Evolutionary conservation across 176 grass and related monocot genomes (phyloP), one percentile per base, ranked within the genome.

Genomic region (Aegilops umbellulata): DNA sequence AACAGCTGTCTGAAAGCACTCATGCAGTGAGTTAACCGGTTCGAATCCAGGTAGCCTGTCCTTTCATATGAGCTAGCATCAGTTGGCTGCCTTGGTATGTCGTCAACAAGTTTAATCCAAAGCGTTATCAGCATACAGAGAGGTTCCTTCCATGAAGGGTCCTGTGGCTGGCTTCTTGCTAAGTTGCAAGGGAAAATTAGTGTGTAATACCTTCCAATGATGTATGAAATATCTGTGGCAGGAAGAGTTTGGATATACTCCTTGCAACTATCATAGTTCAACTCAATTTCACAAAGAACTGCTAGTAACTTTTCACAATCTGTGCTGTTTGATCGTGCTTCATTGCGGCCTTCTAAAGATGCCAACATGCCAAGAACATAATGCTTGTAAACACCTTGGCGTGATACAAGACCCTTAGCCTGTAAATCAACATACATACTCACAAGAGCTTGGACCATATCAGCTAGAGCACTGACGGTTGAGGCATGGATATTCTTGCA

Each of bases 311-410:
- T 93, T 81, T 89, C 82, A 87, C 74, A 82, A 82, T 89, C 84
- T 82, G 93, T 92, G 78, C 41, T 87, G 61, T 89, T 94, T 58
- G 85, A 89, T 42, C 84, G 90, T 79, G 90, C 93, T 92, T 98
- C 92, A 80, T 80, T 94, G 61, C 88, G 83, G 42, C 92, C 93
- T 95, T 98, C 96, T 79, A 95, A 92, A 88, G 92, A 98, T 77
- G 93, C 90, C 90, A 98, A 80, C 70, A 89, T 60, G 58, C 81
- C 88, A 66, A 98, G 71, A 83, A 98, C 86, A 80, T 98, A 89
- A 78, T 98, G 96, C 88, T 89, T 98, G 84, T 91, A 98, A 82
- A 98, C 93, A 80, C 96, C 93, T 55, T 94, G 90, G 34, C 67
- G 82, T 35, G 90, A 95, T 86, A 98, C 84, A 62, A 98, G 92